Evolutionary conservation across 2,329 filamentous ascomycete species (phyloP), one percentile per base, ranked within the genome.

Genomic region (Aurifilum marmelostoma): DNA sequence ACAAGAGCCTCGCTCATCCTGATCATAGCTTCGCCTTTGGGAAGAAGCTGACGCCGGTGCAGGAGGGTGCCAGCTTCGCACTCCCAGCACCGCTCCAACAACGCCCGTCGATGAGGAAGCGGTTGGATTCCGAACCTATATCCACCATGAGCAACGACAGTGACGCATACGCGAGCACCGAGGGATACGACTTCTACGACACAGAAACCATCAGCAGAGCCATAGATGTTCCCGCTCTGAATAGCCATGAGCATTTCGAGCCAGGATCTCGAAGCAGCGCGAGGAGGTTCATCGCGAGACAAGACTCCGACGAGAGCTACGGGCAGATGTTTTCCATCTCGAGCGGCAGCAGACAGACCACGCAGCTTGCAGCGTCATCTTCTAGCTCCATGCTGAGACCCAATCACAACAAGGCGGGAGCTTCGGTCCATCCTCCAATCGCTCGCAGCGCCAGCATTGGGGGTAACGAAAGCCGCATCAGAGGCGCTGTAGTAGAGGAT

Each of bases 131-230:
- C 0, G 78, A 79, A 50, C 81, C 85, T 1, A 73, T 87, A 34
- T 88, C 87, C 2, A 79, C 82, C n/a, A 71, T 78, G 27, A 87
- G 85, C 74, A 82, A 85, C 41, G 82, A 83, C 54, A 87, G 83
- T 73, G 82, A 80, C 58, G 82, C 83, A 7, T 82, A 84, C 29
- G 73, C 79, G n/a, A 85, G 81, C 74, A 87, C 84, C 1, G 88
- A 89, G 72, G 88, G 88, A 0, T 90, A 90, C 73, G 88, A 90
- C 75, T 90, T 90, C 74, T 90, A 90, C 74, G 88, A 88, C 73
- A 79, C 87, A 37, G 87, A 88, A n/a, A 84, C 81, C 37, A 76
- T 85, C 67, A 78, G 79, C 63, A 80, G 80, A 59, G 85, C 84
- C 8, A 85, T 88, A 61, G 85, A 89, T 70, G 84, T 88, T 63